A percentile compares a stretch with the other conserved stretches of the same genome.
Conservation (phyloP, 2,329 filamentous ascomycete species). For the Pseudogymnoascus sp. region DNA sequence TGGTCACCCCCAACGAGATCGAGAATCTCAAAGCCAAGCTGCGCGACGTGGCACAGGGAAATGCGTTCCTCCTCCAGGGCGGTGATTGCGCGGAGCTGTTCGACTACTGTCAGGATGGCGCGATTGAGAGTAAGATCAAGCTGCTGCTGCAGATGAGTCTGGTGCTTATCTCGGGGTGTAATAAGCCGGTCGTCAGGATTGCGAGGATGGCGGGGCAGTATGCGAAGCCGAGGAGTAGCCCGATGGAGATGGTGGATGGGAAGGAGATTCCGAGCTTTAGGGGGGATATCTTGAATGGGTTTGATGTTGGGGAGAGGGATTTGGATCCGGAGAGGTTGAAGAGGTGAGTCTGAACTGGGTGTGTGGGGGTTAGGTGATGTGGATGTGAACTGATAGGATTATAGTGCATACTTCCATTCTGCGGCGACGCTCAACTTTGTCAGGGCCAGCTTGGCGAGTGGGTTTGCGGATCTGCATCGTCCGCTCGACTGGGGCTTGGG, state of each 20-base stretch:
- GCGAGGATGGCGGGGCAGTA: constrained; percentile 97
- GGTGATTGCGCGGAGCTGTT: constrained; percentile 97
- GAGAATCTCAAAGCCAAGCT: constrained; percentile 70
- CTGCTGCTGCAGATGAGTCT: constrained; percentile 94
- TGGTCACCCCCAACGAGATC: constrained; percentile 78
- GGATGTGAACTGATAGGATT: constrained; percentile 10
- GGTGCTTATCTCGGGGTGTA: constrained; percentile 82
- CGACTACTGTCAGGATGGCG: constrained; percentile 83
- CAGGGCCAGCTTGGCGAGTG: constrained; percentile 73
- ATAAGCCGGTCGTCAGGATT: constrained; percentile 82
- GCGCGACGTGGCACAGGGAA: constrained; percentile 79
- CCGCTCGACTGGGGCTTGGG: constrained; percentile 93
- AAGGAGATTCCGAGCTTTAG: constrained; percentile 82
- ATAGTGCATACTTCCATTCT: constrained; percentile 87
- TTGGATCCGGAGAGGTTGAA: constrained; percentile 82
- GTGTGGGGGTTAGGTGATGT: background rate
- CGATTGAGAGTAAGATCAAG: constrained; percentile 96
- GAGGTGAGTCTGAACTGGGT: constrained; percentile 38
- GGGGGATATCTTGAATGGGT: constrained; percentile 93
- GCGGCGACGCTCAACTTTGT: constrained; percentile 93
- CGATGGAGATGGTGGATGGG: constrained; percentile 75
- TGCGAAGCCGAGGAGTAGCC: constrained; percentile 87
- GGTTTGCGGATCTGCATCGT: constrained; percentile 87
- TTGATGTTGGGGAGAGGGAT: constrained; percentile 63
- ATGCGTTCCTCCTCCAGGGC: constrained; percentile 90